Evolutionary conservation across 257 asterid genomes (phyloP).

Genomic region (Solanum chilense): DNA sequence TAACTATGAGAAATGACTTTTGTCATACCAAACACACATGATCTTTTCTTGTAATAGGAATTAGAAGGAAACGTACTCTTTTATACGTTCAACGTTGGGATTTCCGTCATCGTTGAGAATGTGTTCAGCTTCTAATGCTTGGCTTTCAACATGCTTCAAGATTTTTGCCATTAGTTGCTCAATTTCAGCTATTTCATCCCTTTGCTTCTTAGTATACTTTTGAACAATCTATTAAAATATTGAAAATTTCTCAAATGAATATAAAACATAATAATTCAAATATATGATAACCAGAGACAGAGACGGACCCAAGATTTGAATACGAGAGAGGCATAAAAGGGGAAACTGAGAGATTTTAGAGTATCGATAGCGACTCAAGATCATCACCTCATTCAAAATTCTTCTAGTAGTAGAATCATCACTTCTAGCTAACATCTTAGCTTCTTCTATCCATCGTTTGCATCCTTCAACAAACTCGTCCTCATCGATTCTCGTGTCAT

Average conservation of each 20-base stretch:
- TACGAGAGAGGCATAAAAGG: background rate
- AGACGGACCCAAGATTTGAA: background rate
- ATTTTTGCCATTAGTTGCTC: slow-evolving; percentile 27
- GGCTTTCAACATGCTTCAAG: slow-evolving; percentile 16
- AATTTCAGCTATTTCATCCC: slow-evolving; percentile 8
- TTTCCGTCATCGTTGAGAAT: slow-evolving; percentile 18
- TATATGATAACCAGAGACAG: background rate
- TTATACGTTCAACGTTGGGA: slow-evolving; percentile 20
- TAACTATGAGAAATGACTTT: background rate
- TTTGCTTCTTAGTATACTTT: slow-evolving; percentile 10
- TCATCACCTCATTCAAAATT: slow-evolving; percentile 1
- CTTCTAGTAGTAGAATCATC: slow-evolving; percentile 4
- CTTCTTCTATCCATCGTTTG: slow-evolving; percentile 23
- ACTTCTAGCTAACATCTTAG: slow-evolving; percentile 5
- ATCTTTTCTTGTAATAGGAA: background rate
- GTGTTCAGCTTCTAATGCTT: slow-evolving; percentile 15
- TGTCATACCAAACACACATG: background rate
- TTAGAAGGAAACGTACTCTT: slow-evolving; percentile 4
- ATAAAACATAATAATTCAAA: too few relatives aligned
- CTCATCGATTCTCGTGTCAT: slow-evolving; percentile 19
- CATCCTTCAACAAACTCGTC: slow-evolving; percentile 25
- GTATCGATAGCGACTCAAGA: background rate
- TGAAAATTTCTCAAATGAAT: background rate
- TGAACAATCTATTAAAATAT: slow-evolving; percentile 6
- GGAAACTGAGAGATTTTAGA: background rate